These are phyloP conservation scores for Crithidia acanthocephali DNA, from an alignment of 208 protist genomes.

Conservation along the genomic window DNA sequence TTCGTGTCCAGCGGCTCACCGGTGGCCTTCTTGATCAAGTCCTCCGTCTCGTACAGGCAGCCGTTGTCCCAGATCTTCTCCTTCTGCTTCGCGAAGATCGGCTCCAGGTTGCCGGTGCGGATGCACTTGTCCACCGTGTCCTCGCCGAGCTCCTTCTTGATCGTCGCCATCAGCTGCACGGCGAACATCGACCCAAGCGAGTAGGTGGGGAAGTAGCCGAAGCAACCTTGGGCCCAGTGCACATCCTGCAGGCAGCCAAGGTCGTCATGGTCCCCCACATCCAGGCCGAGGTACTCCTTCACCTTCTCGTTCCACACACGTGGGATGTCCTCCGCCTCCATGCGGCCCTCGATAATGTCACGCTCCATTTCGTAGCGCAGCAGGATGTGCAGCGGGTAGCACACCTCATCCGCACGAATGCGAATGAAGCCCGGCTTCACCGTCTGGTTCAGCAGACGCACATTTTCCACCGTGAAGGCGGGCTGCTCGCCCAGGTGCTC, in stretches of 20 bases:
- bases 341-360: constrained; percentile 76
- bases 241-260: constrained; percentile 90
- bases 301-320: constrained; percentile 88
- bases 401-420: constrained; percentile 89
- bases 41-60: constrained; percentile 66
- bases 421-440: constrained; percentile 84
- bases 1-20: constrained; percentile 82
- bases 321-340: constrained; percentile 81
- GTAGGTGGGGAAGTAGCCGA: constrained; percentile 93
- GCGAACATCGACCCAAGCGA: constrained; percentile 79
- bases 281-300: constrained; percentile 85
- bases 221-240: constrained; percentile 74
- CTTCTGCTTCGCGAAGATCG: constrained; percentile 72
- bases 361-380: constrained; percentile 93
- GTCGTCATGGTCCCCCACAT: constrained; percentile 73
- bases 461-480: constrained; percentile 56
- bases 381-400: constrained; percentile 92
- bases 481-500: constrained; percentile 63
- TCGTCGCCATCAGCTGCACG: constrained; percentile 77
- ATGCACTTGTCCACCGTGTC: constrained; percentile 58
- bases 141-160: constrained; percentile 68
- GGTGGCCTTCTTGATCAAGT: constrained; percentile 79
- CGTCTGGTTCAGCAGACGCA: constrained; percentile 43
- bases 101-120: constrained; percentile 58
- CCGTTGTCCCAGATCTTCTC: constrained; percentile 79